phyloP scores from a whole-genome alignment of 257 asterid species.

The Capsicum pubescens region DNA sequence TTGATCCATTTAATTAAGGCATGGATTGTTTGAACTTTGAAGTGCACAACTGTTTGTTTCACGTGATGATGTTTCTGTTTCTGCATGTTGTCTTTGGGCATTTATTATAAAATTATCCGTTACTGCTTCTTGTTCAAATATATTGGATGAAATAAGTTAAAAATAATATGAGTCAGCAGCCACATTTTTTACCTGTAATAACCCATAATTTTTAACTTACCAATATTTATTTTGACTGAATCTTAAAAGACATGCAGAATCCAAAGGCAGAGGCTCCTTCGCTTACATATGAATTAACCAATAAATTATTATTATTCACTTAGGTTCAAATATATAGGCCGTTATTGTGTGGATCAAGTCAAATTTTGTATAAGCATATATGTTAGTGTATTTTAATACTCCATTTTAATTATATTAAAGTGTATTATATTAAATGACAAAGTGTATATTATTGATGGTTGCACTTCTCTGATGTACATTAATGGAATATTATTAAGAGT shows the following conservation, averaged over 20 bases:
- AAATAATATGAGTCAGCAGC: neutral
- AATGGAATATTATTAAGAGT: no score
- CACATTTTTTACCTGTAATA: neutral
- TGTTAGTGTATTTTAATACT: no score
- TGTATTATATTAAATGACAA: no score
- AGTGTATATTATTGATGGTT: no score
- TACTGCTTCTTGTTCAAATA: neutral
- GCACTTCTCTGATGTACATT: no score
- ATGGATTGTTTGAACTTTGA: neutral
- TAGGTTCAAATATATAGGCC: neutral
- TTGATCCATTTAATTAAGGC: neutral
- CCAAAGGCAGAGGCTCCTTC: neutral
- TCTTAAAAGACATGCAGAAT: neutral
- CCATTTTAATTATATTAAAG: no score
- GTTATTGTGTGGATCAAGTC: no score
- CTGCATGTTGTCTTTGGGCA: slow-evolving; percentile 12
- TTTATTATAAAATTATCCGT: slow-evolving; percentile 10
- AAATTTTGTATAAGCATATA: no score
- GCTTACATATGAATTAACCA: neutral
- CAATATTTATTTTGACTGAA: neutral
- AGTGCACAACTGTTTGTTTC: neutral
- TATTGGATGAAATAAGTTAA: slow-evolving; percentile 16
- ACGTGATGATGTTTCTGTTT: slow-evolving; percentile 6
- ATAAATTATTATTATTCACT: neutral
- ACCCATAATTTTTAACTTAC: neutral